phyloP scores from a whole-genome alignment of 1,284 basidiomycete species.

The Rhizoctonia solani region DNA sequence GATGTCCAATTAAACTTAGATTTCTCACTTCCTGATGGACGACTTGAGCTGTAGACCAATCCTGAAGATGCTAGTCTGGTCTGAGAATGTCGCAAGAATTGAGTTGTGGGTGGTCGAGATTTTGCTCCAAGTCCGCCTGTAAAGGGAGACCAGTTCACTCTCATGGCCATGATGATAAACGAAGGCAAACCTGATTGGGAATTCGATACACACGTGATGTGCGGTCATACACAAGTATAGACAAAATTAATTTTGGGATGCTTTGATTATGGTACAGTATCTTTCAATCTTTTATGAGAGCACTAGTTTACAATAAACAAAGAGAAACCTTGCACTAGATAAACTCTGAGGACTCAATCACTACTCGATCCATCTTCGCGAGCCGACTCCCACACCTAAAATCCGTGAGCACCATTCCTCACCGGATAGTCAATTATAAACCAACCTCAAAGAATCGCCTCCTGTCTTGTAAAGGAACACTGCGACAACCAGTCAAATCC shows the following conservation, averaged over 20 bases:
- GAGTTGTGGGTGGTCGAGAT: neutral
- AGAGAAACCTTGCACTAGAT: too few relatives aligned
- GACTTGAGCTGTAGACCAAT: neutral
- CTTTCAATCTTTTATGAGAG: too few relatives aligned
- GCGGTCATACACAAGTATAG: too few relatives aligned
- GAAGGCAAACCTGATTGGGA: too few relatives aligned
- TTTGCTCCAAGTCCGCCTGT: neutral
- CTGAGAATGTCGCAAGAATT: neutral
- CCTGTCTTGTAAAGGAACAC: conserved; percentile 60
- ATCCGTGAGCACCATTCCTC: neutral
- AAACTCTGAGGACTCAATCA: too few relatives aligned
- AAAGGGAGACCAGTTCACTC: neutral
- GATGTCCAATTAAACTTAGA: conserved; percentile 47
- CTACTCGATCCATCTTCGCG: neutral
- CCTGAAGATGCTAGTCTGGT: neutral
- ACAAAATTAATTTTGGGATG: too few relatives aligned
- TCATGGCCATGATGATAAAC: conserved; percentile 7
- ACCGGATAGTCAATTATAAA: neutral
- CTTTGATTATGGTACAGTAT: too few relatives aligned
- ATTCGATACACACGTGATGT: too few relatives aligned
- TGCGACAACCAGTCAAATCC: conserved; percentile 68
- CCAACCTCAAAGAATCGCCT: conserved; percentile 63
- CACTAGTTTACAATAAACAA: too few relatives aligned
- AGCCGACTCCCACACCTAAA: conserved; percentile 25
- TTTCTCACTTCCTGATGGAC: conserved; percentile 1